Evolutionary conservation across 495 filamentous ascomycete species (phyloP), one percentile per base, ranked within the genome.

Genomic region (Darksidea phi): DNA sequence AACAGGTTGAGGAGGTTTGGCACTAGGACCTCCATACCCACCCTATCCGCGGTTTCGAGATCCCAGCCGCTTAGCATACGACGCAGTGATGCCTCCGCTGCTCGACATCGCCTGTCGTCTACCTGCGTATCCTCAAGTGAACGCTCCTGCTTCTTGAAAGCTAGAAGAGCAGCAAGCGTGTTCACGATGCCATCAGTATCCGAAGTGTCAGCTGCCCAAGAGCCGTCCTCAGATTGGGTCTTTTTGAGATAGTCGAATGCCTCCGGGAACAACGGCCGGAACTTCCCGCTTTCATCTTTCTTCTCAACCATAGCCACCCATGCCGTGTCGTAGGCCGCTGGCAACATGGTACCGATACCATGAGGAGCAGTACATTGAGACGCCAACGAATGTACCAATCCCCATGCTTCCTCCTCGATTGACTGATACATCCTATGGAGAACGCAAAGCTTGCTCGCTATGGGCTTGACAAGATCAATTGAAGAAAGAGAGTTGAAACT

Each of bases 261-360:
- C 41, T 66, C 63, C 24, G 63, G 63, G 23, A 61, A 66, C 10
- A 66, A 41, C 15, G 49, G 49, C 18, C 41, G 15, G 10, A 2
- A 23, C 15, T 21, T 51, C 24, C 57, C 52, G 37, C 51, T 36
- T 11, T 49, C 48, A 18, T 48, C 55, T 13, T 48, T 56, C 48
- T 61, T 66, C 17, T 61, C 50, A 15, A 57, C 55, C 63, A 66
- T 66, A 11, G 63, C 57, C 1, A 61, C 63, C 63, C 63, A 66
- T 0, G 63, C 63, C 6, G 63, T 66, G 48, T 66, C 63, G 38
- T 66, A 66, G 4, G 52, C 47, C 15, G 57, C 57, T 7, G 57
- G 48, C 17, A 57, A 66, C 63, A 66, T 66, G 15, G 57, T 61
- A 8, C 63, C 57, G 15, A 66, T 8, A 5, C 51, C 57, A 17